phyloP scores from a whole-genome alignment of 192 early-diverging fungal genomes.

The Coemansia sp. region DNA sequence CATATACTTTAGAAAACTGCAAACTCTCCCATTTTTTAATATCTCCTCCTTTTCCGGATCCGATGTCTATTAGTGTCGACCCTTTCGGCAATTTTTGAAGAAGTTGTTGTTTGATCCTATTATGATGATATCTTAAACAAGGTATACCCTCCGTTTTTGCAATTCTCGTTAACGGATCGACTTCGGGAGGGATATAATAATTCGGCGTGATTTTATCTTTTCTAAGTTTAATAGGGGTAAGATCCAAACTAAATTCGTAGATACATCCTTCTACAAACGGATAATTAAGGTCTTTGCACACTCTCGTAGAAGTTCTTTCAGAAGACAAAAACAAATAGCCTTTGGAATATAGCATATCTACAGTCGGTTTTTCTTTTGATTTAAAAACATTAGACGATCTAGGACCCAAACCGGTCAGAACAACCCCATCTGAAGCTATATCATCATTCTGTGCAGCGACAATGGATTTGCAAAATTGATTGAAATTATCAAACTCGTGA shows the following conservation, averaged over 20 bases:
- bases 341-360: background rate
- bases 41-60: slow-evolving; percentile 11
- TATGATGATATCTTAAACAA: slow-evolving; percentile 12
- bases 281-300: background rate
- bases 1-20: slow-evolving; percentile 10
- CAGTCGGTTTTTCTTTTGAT: slow-evolving; percentile 3
- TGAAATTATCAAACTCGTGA: too few relatives aligned
- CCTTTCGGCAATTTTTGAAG: background rate
- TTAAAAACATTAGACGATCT: slow-evolving; percentile 5
- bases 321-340: slow-evolving; percentile 4
- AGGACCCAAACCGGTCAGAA: background rate
- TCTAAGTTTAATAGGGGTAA: background rate
- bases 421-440: background rate
- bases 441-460: background rate
- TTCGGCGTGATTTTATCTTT: slow-evolving; percentile 5
- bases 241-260: slow-evolving; percentile 1
- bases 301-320: background rate
- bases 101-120: background rate
- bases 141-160: slow-evolving; percentile 1
- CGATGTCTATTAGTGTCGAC: background rate
- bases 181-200: slow-evolving; percentile 9
- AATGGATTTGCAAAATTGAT: too few relatives aligned
- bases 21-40: slow-evolving; percentile 5
- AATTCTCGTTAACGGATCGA: slow-evolving; percentile 2
- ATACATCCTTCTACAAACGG: background rate